A percentile compares a stretch with the other conserved stretches of the same genome.
These are phyloP conservation scores for Hebeloma cylindrosporum DNA, from an alignment of 768 basidiomycete genomes.

Conservation along the genomic window DNA sequence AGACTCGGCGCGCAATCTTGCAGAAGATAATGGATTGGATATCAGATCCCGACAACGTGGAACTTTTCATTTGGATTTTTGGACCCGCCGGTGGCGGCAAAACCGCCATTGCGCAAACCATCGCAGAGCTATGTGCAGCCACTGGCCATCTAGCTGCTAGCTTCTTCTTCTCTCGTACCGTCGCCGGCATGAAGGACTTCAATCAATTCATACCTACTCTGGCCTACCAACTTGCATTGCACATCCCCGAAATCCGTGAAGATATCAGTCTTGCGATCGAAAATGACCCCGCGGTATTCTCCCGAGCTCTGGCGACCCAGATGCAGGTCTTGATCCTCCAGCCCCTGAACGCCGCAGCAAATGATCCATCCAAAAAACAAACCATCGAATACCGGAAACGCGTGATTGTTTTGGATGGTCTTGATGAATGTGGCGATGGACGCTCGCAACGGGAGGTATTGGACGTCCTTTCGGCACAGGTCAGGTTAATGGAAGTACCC, in stretches of 20 bases:
- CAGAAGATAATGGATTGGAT: slow-evolving; percentile 14
- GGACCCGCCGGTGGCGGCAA: slow-evolving; percentile 20
- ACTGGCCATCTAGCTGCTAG: background rate
- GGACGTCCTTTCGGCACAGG: background rate
- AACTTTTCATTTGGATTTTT: slow-evolving; percentile 15
- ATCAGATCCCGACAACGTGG: background rate
- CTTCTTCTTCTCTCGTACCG: slow-evolving; percentile 18
- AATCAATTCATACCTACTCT: slow-evolving; percentile 13
- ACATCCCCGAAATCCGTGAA: slow-evolving; percentile 5
- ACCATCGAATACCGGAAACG: background rate
- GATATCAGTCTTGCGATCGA: slow-evolving; percentile 8
- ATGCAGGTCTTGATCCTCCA: slow-evolving; percentile 10
- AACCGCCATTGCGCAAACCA: slow-evolving; percentile 14
- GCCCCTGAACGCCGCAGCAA: slow-evolving; percentile 6
- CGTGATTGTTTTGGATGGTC: slow-evolving; percentile 17
- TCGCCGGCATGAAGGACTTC: slow-evolving; percentile 4
- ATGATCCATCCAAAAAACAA: background rate
- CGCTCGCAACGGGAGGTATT: slow-evolving; percentile 12
- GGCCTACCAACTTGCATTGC: slow-evolving; percentile 11
- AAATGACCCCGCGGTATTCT: slow-evolving; percentile 8
- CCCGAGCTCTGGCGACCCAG: slow-evolving; percentile 9
- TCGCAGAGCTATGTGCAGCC: slow-evolving; percentile 8
- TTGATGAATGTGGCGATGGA: slow-evolving; percentile 15
- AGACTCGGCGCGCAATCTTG: slow-evolving; percentile 14
- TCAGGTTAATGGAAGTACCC: background rate